Base-by-base conservation (phyloP, 768 basidiomycete genomes). In the Tephrocybe rancida region DNA sequence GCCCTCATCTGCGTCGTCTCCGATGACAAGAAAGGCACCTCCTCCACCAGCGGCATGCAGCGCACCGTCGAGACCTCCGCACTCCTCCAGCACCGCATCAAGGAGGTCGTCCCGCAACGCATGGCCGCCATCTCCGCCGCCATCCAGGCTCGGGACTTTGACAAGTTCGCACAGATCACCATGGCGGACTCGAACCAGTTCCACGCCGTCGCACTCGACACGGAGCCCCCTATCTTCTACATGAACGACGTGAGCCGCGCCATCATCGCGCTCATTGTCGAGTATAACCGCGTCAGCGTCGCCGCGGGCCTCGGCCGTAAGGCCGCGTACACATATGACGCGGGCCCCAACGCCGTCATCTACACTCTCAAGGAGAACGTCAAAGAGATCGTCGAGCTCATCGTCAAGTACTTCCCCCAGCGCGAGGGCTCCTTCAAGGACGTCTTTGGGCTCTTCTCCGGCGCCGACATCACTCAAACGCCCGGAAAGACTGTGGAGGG, bases 171-270 rank as follows among this genome's bases (percentile, higher is more conserved):
- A 0, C 73, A 75, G 55, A 83, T 98, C 69, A 99, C 97, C 19
- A 99, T 98, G 94, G 85, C 83, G 44, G 97, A 99, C 69, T 96
- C 94, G 47, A 99, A 99, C 75, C 90, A 93, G 75, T 99, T 99
- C 85, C 97, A 99, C 67, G 95, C 97, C 24, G 93, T 98, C 60
- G 91, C 90, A 45, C 87, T 98, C 59, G 97, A 99, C 73, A 98
- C 97, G 0, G 85, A 89, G 38, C 97, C 97, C 1, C 97, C 97
- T 38, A 98, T 98, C 72, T 98, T 99, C 71, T 99, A 99, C 79
- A 87, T 99, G 85, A 98, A 98, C 76, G 97, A 99, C 72, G 92
- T 96, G 62, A 90, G 87, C 52, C 82, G 90, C n/a, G 71, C 92
- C n/a, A 92, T 99, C 73, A 92, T 99, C 67, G 78, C 87, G 5